Evolutionary conservation across 495 filamentous ascomycete species (phyloP).

Genomic region (Haplographium delicatum): DNA sequence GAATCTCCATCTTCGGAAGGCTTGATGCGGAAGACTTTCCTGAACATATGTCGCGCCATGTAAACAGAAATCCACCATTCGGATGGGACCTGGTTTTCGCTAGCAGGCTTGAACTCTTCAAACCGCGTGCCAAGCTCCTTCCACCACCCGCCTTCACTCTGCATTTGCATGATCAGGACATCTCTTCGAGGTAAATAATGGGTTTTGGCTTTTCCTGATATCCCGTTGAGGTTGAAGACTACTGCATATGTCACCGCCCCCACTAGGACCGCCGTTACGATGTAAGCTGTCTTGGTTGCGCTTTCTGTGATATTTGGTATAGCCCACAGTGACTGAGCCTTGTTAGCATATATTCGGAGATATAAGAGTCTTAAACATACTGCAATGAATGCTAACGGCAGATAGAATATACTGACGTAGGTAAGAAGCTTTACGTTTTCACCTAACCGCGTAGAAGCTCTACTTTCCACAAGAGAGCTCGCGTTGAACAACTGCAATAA

Average conservation of each 20-base stretch:
- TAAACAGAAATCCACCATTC: not conserved
- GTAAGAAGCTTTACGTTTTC: not conserved
- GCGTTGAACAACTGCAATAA: not conserved
- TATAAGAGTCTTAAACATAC: not conserved
- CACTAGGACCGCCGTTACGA: not conserved
- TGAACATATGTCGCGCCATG: not conserved
- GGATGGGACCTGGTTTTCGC: not conserved
- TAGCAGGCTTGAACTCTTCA: not conserved
- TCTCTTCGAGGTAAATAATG: not conserved
- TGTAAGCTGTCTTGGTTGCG: not conserved
- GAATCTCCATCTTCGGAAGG: too few relatives aligned
- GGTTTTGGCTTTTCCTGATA: not conserved
- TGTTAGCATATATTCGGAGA: not conserved
- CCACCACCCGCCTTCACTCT: not conserved
- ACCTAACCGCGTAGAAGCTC: not conserved
- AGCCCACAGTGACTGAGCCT: not conserved
- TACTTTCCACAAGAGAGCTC: not conserved
- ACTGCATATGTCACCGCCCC: not conserved
- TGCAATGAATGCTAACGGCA: not conserved
- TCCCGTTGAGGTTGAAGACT: constrained; percentile 1
- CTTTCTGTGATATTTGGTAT: not conserved
- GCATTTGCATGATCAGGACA: not conserved
- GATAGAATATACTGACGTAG: not conserved
- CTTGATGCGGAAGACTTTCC: too few relatives aligned
- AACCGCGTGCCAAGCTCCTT: not conserved